Conservation (phyloP, 2,329 filamentous ascomycete genomes). For the Neurospora sp. region DNA sequence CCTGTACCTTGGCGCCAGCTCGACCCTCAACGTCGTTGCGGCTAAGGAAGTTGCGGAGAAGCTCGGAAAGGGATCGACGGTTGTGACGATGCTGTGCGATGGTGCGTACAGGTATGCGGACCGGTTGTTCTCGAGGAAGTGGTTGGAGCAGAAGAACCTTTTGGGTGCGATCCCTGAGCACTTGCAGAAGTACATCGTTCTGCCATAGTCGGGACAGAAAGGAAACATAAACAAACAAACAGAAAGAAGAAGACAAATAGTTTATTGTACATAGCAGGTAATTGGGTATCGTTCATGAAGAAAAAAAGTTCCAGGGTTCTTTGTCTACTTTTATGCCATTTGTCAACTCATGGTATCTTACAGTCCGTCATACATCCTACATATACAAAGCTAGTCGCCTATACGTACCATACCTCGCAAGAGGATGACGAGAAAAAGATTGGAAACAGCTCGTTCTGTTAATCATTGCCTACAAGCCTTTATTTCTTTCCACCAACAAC, state of each 20-base stretch:
- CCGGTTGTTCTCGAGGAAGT: conserved; percentile 81
- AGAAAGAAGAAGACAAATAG: neutral
- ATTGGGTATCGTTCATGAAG: conserved; percentile 2
- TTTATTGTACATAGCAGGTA: conserved; percentile 1
- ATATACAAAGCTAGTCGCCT: conserved; percentile 12
- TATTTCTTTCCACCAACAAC: neutral
- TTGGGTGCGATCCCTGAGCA: conserved; percentile 72
- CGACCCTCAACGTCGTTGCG: conserved; percentile 87
- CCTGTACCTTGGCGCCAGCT: conserved; percentile 88
- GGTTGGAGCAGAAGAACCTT: conserved; percentile 80
- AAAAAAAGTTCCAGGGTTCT: neutral
- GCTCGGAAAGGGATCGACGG: conserved; percentile 77
- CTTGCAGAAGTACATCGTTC: conserved; percentile 86
- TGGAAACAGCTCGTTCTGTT: neutral
- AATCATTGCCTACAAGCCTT: neutral
- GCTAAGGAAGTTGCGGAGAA: conserved; percentile 90
- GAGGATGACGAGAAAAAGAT: neutral
- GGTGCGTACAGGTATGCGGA: conserved; percentile 98
- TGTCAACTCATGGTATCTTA: conserved; percentile 6
- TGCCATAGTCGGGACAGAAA: conserved; percentile 46
- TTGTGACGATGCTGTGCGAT: conserved; percentile 90
- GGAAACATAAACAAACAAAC: conserved; percentile 1
- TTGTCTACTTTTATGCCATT: neutral
- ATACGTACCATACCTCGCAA: conserved; percentile 3
- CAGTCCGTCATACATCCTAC: conserved; percentile 8